Evolutionary conservation across 2,329 filamentous ascomycete species (phyloP).

Genomic region (Paraphaeosphaeria sporulosa): DNA sequence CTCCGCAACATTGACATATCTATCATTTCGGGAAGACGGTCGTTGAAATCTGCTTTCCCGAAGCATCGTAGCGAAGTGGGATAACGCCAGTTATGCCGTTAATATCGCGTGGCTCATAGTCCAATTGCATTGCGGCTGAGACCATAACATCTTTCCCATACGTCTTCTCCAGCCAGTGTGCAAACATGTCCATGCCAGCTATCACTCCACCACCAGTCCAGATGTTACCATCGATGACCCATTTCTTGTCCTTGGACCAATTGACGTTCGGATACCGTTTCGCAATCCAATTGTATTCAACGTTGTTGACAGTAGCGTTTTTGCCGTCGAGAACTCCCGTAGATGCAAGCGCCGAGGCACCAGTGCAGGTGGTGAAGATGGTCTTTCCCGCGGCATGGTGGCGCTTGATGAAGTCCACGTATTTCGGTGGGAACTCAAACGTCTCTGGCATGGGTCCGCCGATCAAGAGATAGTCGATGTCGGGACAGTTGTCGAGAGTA

Average conservation of each 20-base stretch:
- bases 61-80: conserved; percentile 5
- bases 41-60: conserved; percentile 9
- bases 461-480: conserved; percentile 12
- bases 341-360: conserved; percentile 8
- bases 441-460: conserved; percentile 8
- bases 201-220: conserved; percentile 9
- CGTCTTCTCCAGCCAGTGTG: conserved; percentile 7
- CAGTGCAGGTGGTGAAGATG: conserved; percentile 13
- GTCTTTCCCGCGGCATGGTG: conserved; percentile 10
- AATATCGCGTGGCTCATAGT: conserved; percentile 11
- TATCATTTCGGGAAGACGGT: conserved; percentile 9
- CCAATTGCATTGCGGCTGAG: background rate
- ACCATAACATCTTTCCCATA: conserved; percentile 13
- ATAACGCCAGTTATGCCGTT: conserved; percentile 10
- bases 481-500: conserved; percentile 4
- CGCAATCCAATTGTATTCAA: conserved; percentile 5
- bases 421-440: conserved; percentile 6
- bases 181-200: conserved; percentile 15
- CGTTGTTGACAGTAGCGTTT: conserved; percentile 12
- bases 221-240: conserved; percentile 13
- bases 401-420: conserved; percentile 15
- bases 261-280: conserved; percentile 10
- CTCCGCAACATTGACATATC: too few relatives aligned
- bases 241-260: conserved; percentile 13
- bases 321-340: conserved; percentile 11